Conservation (phyloP, 1,284 basidiomycete species). For the Cystobasidium pallidum region DNA sequence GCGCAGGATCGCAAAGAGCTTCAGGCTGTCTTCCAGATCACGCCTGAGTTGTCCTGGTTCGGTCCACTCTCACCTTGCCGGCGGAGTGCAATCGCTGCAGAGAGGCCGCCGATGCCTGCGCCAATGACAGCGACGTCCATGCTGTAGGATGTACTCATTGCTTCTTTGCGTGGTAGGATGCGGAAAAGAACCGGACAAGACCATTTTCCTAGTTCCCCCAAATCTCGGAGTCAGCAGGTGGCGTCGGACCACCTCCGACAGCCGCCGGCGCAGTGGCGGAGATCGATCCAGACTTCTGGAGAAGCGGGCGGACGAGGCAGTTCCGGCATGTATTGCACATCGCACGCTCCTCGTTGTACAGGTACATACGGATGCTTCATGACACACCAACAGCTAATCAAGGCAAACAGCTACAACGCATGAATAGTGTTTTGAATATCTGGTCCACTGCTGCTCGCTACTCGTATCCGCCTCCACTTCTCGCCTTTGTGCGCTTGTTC, state of each 20-base stretch:
- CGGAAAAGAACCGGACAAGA: neutral
- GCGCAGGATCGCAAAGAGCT: neutral
- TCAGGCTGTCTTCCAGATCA: slow-evolving; percentile 10
- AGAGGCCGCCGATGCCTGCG: slow-evolving; percentile 55
- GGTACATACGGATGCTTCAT: neutral
- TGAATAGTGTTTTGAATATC: neutral
- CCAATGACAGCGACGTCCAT: slow-evolving; percentile 51
- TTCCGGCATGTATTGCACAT: neutral
- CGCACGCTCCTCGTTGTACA: neutral
- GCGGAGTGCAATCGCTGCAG: slow-evolving; percentile 53
- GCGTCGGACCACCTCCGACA: slow-evolving; percentile 12
- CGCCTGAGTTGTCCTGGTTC: neutral
- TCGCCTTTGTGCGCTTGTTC: slow-evolving; percentile 76
- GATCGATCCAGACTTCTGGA: neutral
- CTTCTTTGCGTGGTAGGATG: neutral
- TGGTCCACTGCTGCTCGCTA: no score
- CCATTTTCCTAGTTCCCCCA: neutral
- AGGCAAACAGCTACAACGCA: slow-evolving; percentile 13
- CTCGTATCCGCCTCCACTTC: slow-evolving; percentile 89
- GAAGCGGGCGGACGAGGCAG: neutral
- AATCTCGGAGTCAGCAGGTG: slow-evolving; percentile 13
- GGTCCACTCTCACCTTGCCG: slow-evolving; percentile 50
- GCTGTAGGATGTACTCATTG: slow-evolving; percentile 10
- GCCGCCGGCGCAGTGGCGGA: slow-evolving; percentile 4
- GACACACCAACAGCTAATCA: neutral